Conservation (phyloP, 2,329 filamentous ascomycete species). For the Trichoderma simmonsii region DNA sequence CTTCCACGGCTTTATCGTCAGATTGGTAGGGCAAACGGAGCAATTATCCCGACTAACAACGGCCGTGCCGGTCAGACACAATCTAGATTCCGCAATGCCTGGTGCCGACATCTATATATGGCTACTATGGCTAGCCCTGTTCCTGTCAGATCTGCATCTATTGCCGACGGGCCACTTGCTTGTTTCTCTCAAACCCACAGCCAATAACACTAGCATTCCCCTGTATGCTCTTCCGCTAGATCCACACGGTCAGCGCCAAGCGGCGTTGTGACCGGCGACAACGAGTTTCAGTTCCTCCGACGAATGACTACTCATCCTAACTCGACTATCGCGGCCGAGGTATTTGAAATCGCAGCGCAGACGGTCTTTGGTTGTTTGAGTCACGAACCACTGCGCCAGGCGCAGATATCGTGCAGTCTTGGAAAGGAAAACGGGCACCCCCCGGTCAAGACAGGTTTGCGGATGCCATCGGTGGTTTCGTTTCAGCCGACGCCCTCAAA, state of each 20-base stretch:
- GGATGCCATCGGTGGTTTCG: neutral
- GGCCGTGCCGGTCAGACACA: neutral
- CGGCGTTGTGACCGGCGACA: neutral
- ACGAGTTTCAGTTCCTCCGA: slow-evolving; percentile 13
- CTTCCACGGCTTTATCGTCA: neutral
- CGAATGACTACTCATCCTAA: neutral
- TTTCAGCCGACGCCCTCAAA: neutral
- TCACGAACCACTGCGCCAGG: neutral
- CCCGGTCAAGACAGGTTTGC: neutral
- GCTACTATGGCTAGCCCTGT: slow-evolving; percentile 5
- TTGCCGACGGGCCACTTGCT: slow-evolving; percentile 6
- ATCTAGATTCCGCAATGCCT: slow-evolving; percentile 7
- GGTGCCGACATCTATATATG: slow-evolving; percentile 8
- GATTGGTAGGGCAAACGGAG: neutral
- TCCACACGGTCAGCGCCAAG: slow-evolving; percentile 6
- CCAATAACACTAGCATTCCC: neutral
- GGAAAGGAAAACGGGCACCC: neutral
- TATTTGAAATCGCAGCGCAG: neutral
- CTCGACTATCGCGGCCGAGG: neutral
- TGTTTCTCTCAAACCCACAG: neutral
- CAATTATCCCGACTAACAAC: neutral
- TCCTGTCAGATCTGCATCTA: slow-evolving; percentile 17
- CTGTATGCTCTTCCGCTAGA: neutral
- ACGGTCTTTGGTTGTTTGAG: neutral
- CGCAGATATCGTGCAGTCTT: neutral